Evolutionary conservation across 2,329 filamentous ascomycete genomes (phyloP), one percentile per base, ranked within the genome.

Genomic region (Dothistroma pini): DNA sequence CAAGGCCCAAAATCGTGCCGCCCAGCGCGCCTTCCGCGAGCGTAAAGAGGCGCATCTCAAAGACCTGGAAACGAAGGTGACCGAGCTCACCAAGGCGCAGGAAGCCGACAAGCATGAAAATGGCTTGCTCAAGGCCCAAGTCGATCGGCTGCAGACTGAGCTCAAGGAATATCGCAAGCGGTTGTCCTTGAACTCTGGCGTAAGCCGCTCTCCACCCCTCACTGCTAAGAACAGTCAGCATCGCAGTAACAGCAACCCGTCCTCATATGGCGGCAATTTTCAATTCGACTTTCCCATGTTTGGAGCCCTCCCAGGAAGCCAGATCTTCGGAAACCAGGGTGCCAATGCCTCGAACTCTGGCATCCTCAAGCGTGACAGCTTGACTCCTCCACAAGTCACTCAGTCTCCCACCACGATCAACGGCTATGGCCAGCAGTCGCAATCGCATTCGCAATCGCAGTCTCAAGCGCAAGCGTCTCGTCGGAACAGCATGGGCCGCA

Each of bases 261-360:
- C 25, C n/a, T 63, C 59, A 9, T 63, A 84, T 79, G 74, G 88
- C 86, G 67, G 89, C 54, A 68, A 71, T 73, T 97, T 97, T 73
- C 88, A 93, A 68, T 97, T 99, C 69, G 93, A 97, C 68, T 97
- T 97, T 66, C 93, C 95, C 66, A 93, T 90, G 73, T 97, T 99
- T 71, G 95, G 95, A 52, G 84, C 87, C 61, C 83, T 96, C 29
- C 83, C 84, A 21, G 80, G 79, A 31, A 76, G 79, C 4, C 81
- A 83, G 63, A 77, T 84, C 12, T 80, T 84, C 62, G 69, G 68
- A 52, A 70, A 65, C 32, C 67, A 67, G 48, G 53, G 61, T 25
- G 31, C 50, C 34, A 54, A 57, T 19, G 58, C 59, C 47, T 35
- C 51, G 31, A 81, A 76, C 62, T 80, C 79, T 59, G 75, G 77